Conservation (phyloP, 169 alveolate genomes). For the Plasmodium billcollinsi region DNA sequence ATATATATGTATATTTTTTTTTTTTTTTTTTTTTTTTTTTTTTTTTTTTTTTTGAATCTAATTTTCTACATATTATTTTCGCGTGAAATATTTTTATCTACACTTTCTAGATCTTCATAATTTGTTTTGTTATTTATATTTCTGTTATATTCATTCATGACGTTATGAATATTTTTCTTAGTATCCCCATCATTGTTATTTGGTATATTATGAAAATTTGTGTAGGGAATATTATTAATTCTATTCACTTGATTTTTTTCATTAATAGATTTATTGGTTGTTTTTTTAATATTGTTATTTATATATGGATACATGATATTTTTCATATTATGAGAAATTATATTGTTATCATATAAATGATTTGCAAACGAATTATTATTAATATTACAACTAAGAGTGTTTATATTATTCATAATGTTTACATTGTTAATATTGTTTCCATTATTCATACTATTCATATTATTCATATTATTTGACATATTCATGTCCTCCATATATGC, state of each 20-base stretch:
- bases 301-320: conserved; percentile 8
- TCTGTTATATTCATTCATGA: conserved; percentile 29
- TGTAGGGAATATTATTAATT: conserved; percentile 1
- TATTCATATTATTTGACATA: background rate
- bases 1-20: background rate
- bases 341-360: conserved; percentile 12
- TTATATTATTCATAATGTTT: background rate
- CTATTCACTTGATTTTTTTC: conserved; percentile 31
- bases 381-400: background rate
- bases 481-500: conserved; percentile 10
- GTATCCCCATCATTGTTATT: conserved; percentile 22
- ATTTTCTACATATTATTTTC: conserved; percentile 18
- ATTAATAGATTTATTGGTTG: conserved; percentile 6
- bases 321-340: conserved; percentile 14
- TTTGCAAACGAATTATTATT: conserved; percentile 1
- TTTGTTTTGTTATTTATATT: conserved; percentile 4
- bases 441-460: background rate
- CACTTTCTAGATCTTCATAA: background rate
- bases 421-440: background rate
- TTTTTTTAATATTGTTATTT: conserved; percentile 3
- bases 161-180: conserved; percentile 7
- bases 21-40: background rate
- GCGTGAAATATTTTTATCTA: conserved; percentile 6
- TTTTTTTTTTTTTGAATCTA: background rate
- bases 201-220: conserved; percentile 17